These are phyloP conservation scores for Moniliophthora roreri DNA, from an alignment of 1,284 basidiomycete species.

Conservation along the genomic window DNA sequence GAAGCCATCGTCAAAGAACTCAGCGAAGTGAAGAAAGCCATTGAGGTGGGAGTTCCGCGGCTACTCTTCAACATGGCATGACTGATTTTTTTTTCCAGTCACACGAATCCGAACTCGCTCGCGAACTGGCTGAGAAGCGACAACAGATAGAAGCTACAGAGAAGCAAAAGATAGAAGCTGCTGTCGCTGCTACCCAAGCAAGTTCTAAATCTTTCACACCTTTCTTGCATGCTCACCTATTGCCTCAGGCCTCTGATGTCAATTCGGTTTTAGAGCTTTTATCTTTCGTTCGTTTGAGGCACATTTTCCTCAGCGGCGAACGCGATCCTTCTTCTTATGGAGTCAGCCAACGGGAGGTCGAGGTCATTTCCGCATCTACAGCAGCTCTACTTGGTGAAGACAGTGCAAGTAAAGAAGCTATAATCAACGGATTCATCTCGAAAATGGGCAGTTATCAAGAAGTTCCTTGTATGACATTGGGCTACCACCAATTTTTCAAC, in stretches of 20 bases:
- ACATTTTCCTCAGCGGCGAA: slow-evolving; percentile 50
- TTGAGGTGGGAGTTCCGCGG: slow-evolving; percentile 64
- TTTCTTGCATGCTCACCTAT: not conserved
- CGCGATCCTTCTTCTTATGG: slow-evolving; percentile 42
- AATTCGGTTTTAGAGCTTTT: slow-evolving; percentile 53
- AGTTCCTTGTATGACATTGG: slow-evolving; percentile 51
- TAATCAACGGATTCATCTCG: slow-evolving; percentile 55
- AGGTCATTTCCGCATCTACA: slow-evolving; percentile 50
- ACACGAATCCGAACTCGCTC: slow-evolving; percentile 63
- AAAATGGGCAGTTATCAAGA: slow-evolving; percentile 57
- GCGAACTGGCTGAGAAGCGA: slow-evolving; percentile 52
- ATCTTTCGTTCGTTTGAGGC: slow-evolving; percentile 64
- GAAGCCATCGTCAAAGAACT: slow-evolving; percentile 80
- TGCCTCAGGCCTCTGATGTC: slow-evolving; percentile 35
- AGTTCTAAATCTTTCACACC: not conserved
- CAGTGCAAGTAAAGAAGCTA: slow-evolving; percentile 43
- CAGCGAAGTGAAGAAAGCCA: slow-evolving; percentile 75
- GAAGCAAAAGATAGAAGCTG: slow-evolving; percentile 50
- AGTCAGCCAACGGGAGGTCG: slow-evolving; percentile 50
- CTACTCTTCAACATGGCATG: too few species aligned
- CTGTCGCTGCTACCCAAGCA: slow-evolving; percentile 54
- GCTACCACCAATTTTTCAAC: slow-evolving; percentile 14
- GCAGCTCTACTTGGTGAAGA: slow-evolving; percentile 57
- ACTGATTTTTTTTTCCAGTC: slow-evolving; percentile 38
- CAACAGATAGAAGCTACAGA: slow-evolving; percentile 55